A percentile compares a stretch with the other conserved stretches of the same genome.
phyloP scores from a whole-genome alignment of 495 filamentous ascomycete genomes.

The Articulospora tetracladia region DNA sequence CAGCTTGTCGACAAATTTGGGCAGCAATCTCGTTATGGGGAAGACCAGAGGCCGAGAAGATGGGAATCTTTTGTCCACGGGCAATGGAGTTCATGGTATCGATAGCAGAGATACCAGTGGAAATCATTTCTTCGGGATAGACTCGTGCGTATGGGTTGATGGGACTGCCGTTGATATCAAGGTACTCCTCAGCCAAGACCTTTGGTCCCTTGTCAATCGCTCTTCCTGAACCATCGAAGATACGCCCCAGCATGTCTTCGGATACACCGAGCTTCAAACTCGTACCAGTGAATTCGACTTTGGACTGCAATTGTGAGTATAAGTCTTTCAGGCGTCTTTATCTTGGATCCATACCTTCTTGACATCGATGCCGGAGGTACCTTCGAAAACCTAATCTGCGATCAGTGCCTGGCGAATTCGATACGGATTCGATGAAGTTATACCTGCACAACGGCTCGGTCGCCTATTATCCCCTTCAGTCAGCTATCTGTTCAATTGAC shows the following conservation, averaged over 20 bases:
- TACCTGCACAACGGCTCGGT: constrained; percentile 89
- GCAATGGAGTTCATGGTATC: constrained; percentile 99
- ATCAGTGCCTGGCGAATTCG: neutral
- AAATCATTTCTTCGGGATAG: constrained; percentile 99
- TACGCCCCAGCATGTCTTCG: constrained; percentile 98
- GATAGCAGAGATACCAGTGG: constrained; percentile 98
- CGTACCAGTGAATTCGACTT: constrained; percentile 94
- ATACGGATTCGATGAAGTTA: constrained; percentile 13
- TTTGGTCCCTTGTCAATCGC: constrained; percentile 98
- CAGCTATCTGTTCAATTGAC: constrained; percentile 4
- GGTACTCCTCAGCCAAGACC: constrained; percentile 93
- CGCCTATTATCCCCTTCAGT: constrained; percentile 50
- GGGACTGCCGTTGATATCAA: constrained; percentile 98
- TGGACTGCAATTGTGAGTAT: constrained; percentile 56
- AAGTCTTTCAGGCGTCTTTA: neutral
- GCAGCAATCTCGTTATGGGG: constrained; percentile 99
- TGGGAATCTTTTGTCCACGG: constrained; percentile 99
- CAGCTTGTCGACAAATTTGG: constrained; percentile 93
- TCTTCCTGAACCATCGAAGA: constrained; percentile 96
- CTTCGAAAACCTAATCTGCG: constrained; percentile 82
- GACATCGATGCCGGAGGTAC: constrained; percentile 94
- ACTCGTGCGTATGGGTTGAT: constrained; percentile 98
- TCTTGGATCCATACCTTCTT: constrained; percentile 68
- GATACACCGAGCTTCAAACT: constrained; percentile 98
- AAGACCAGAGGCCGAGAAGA: constrained; percentile 97